Evolutionary conservation across 1,284 basidiomycete genomes (phyloP).

Genomic region (Meira nashicola): DNA sequence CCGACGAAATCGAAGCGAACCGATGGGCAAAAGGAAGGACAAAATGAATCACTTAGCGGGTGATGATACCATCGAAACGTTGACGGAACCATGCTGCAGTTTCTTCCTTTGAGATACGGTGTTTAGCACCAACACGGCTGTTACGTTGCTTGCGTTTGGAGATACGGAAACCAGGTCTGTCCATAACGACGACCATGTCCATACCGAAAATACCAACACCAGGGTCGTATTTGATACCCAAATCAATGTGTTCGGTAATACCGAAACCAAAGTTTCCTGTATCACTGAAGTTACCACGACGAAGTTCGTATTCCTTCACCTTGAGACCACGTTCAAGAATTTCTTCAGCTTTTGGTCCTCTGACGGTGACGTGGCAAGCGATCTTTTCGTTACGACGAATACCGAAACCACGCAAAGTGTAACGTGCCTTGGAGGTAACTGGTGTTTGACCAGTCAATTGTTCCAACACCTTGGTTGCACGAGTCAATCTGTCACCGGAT

Average conservation of each 20-base stretch:
- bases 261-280: constrained; percentile 82
- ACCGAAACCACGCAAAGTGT: constrained; percentile 98
- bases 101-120: constrained; percentile 60
- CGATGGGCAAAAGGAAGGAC: no score
- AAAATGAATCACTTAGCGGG: background rate
- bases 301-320: constrained; percentile 99
- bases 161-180: constrained; percentile 87
- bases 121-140: constrained; percentile 77
- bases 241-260: constrained; percentile 74
- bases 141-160: constrained; percentile 85
- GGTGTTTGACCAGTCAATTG: constrained; percentile 99
- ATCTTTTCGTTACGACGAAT: constrained; percentile 99
- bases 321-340: constrained; percentile 96
- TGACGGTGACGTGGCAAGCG: constrained; percentile 97
- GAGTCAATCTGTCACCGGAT: constrained; percentile 97
- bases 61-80: constrained; percentile 57
- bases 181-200: constrained; percentile 67
- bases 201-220: constrained; percentile 53
- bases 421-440: constrained; percentile 98
- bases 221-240: constrained; percentile 71
- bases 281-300: constrained; percentile 84
- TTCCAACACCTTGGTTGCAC: constrained; percentile 98
- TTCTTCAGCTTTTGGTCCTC: constrained; percentile 98
- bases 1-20: no score
- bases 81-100: constrained; percentile 98